Evolutionary conservation across 2,329 filamentous ascomycete species (phyloP).

Genomic region (Penicillium thymicola): DNA sequence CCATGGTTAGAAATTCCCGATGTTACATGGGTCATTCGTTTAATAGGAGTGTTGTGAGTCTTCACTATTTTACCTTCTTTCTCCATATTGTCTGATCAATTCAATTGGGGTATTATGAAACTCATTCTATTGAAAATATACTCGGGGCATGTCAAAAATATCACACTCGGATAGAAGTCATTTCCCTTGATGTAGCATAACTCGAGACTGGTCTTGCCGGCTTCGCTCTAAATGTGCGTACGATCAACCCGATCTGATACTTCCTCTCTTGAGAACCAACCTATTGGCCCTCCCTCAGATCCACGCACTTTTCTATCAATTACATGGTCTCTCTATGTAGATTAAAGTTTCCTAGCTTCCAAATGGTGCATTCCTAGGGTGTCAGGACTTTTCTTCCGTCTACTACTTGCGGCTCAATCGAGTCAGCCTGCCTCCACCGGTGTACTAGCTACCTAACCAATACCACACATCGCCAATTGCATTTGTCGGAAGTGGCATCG

Average conservation of each 20-base stretch:
- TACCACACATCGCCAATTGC: background rate
- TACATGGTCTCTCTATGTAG: background rate
- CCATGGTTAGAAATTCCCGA: slow-evolving; percentile 25
- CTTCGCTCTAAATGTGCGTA: background rate
- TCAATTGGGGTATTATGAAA: background rate
- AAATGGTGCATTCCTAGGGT: background rate
- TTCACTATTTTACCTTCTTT: background rate
- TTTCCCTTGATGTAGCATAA: background rate
- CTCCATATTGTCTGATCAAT: background rate
- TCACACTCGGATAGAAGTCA: background rate
- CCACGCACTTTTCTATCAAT: background rate
- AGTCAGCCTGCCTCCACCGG: no score
- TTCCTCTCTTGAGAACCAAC: background rate
- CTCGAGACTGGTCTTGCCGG: background rate
- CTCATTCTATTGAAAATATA: background rate
- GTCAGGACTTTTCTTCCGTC: background rate
- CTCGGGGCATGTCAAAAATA: background rate
- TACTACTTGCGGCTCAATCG: background rate
- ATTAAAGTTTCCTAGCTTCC: background rate
- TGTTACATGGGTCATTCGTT: slow-evolving; percentile 26
- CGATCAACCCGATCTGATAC: background rate
- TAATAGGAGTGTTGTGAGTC: background rate
- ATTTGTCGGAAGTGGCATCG: background rate
- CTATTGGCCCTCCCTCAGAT: background rate
- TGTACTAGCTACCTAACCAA: background rate